phyloP scores from a whole-genome alignment of 352 stramenopile genomes.

The Phytophthora macrochlamydospora region DNA sequence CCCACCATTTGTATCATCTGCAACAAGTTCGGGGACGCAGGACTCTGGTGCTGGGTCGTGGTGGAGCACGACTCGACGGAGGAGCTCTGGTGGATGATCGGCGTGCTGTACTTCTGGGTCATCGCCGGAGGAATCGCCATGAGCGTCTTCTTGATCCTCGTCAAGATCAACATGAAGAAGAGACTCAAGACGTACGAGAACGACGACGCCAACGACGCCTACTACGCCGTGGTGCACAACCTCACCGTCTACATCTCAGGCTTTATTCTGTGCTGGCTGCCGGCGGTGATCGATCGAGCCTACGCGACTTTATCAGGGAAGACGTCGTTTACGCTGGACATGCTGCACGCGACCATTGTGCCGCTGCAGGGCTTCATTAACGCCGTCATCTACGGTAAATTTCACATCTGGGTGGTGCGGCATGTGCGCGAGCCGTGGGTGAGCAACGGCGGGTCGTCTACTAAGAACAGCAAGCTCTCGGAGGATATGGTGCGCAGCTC shows the following conservation, averaged over 20 bases:
- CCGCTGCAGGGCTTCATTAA: conserved; percentile 86
- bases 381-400: conserved; percentile 87
- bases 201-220: conserved; percentile 74
- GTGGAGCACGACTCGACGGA: conserved; percentile 48
- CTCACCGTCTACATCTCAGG: conserved; percentile 81
- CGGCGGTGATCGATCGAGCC: conserved; percentile 64
- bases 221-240: conserved; percentile 84
- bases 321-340: conserved; percentile 62
- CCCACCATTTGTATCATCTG: conserved; percentile 55
- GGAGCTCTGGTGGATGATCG: conserved; percentile 79
- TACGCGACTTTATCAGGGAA: conserved; percentile 66
- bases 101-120: conserved; percentile 79
- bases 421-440: conserved; percentile 53
- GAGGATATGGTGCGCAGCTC: conserved; percentile 46
- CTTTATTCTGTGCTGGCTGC: conserved; percentile 85
- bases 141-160: conserved; percentile 63
- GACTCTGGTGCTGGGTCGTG: conserved; percentile 81
- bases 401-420: conserved; percentile 79
- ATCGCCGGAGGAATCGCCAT: conserved; percentile 60
- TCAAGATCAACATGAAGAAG: conserved; percentile 84
- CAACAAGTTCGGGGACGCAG: conserved; percentile 69
- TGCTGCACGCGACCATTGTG: conserved; percentile 81
- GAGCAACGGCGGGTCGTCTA: conserved; percentile 34
- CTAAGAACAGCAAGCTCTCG: conserved; percentile 48
- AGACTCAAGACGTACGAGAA: conserved; percentile 75